phyloP scores from a whole-genome alignment of 768 basidiomycete species.

The Hortiboletus campestris region DNA sequence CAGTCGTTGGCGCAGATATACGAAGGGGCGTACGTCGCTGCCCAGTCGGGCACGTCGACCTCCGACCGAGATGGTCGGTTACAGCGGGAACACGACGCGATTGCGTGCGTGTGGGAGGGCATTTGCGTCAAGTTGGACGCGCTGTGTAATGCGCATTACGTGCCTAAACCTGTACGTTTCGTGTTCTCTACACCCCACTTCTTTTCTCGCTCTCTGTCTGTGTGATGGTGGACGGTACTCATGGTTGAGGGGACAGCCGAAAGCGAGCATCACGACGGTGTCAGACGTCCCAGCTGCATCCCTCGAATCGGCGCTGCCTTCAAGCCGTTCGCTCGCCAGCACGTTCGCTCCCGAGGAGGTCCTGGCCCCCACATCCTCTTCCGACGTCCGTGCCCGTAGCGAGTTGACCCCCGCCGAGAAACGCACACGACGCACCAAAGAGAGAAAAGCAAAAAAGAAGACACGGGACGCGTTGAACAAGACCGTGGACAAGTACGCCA shows the following conservation, averaged over 20 bases:
- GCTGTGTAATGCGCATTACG: slow-evolving; percentile 91
- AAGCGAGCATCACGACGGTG: slow-evolving; percentile 80
- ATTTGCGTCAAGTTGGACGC: slow-evolving; percentile 90
- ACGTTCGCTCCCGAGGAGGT: slow-evolving; percentile 96
- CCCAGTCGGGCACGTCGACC: slow-evolving; percentile 47
- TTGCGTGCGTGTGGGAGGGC: slow-evolving; percentile 78
- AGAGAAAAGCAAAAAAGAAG: slow-evolving; percentile 69
- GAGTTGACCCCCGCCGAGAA: slow-evolving; percentile 89
- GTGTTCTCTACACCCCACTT: too few relatives aligned
- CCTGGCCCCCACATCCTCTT: slow-evolving; percentile 52
- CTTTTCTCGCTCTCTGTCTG: background rate
- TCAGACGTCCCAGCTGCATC: slow-evolving; percentile 78
- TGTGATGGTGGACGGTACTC: background rate
- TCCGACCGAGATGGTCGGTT: slow-evolving; percentile 90
- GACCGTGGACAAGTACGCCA: slow-evolving; percentile 59
- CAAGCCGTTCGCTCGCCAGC: slow-evolving; percentile 66
- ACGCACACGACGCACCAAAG: slow-evolving; percentile 61
- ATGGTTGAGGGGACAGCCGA: slow-evolving; percentile 56
- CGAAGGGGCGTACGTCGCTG: slow-evolving; percentile 84
- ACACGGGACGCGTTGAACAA: slow-evolving; percentile 64
- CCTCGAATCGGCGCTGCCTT: slow-evolving; percentile 90
- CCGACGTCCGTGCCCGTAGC: slow-evolving; percentile 59
- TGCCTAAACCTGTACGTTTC: slow-evolving; percentile 80
- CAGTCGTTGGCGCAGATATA: slow-evolving; percentile 95
- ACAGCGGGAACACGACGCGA: slow-evolving; percentile 83